A percentile compares a stretch with the other conserved stretches of the same genome.
These are phyloP conservation scores for Apiotrichum gamsii DNA, from an alignment of 1,284 basidiomycete genomes.

Conservation along the genomic window DNA sequence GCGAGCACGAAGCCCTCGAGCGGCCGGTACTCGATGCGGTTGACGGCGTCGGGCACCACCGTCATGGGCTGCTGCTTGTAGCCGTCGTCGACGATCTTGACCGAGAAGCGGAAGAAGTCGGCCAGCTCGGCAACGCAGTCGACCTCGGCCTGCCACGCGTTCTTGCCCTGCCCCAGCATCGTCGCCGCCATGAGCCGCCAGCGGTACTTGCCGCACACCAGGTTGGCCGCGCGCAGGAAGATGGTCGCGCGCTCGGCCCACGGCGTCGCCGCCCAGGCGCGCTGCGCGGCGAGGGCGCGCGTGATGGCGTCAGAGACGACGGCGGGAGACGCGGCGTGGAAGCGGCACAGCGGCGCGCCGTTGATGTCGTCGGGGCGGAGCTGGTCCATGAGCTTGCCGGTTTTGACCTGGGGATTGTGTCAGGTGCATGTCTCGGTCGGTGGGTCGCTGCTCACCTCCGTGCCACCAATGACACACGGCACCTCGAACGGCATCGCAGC, in stretches of 20 bases:
- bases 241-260: slow-evolving; percentile 95
- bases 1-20: slow-evolving; percentile 97
- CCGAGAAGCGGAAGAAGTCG: slow-evolving; percentile 95
- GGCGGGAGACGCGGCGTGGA: slow-evolving; percentile 80
- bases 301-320: slow-evolving; percentile 75
- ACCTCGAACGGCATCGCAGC: slow-evolving; percentile 80
- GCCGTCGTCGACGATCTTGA: slow-evolving; percentile 92
- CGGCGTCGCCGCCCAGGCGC: slow-evolving; percentile 84
- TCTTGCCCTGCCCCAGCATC: slow-evolving; percentile 4
- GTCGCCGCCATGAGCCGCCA: slow-evolving; percentile 3
- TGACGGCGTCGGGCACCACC: slow-evolving; percentile 86
- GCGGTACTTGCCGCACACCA: slow-evolving; percentile 88
- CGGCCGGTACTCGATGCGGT: slow-evolving; percentile 92
- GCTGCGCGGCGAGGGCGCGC: slow-evolving; percentile 78
- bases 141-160: neutral
- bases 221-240: slow-evolving; percentile 93
- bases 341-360: slow-evolving; percentile 73
- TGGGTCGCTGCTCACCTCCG: slow-evolving; percentile 59
- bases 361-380: slow-evolving; percentile 74
- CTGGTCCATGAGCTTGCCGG: slow-evolving; percentile 46
- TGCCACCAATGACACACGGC: slow-evolving; percentile 85
- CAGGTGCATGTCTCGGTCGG: slow-evolving; percentile 1
- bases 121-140: slow-evolving; percentile 54
- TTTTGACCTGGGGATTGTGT: neutral
- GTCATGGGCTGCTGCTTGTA: slow-evolving; percentile 83